phyloP scores from a whole-genome alignment of 1,284 basidiomycete species.

The Cutaneotrichosporon cyanovorans region DNA sequence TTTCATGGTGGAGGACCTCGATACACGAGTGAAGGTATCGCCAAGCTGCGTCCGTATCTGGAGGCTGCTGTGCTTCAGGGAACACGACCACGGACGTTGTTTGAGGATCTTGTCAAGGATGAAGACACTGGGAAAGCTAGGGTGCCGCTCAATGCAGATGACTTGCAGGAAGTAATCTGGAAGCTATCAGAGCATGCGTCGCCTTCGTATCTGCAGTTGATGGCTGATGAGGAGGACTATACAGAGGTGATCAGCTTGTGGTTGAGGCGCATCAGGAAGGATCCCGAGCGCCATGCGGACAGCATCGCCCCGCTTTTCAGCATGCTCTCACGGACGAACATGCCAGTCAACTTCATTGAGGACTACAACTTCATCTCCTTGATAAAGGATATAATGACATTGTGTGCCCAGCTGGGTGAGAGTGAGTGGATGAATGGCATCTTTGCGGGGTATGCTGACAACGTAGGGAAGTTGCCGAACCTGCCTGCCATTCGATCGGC shows the following conservation, averaged over 20 bases:
- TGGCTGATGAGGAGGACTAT: slow-evolving; percentile 28
- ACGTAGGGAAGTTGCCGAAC: background rate
- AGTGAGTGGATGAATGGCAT: too few species aligned
- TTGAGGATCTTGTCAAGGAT: too few species aligned
- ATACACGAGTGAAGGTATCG: too few species aligned
- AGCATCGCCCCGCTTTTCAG: slow-evolving; percentile 19
- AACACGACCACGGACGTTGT: too few species aligned
- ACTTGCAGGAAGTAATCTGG: slow-evolving; percentile 23
- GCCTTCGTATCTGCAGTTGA: slow-evolving; percentile 18
- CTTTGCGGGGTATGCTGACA: slow-evolving; percentile 4
- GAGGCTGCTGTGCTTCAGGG: too few species aligned
- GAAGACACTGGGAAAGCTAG: too few species aligned
- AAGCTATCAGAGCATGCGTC: slow-evolving; percentile 18
- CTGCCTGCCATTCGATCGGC: slow-evolving; percentile 9
- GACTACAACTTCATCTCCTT: slow-evolving; percentile 19
- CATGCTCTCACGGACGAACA: slow-evolving; percentile 31
- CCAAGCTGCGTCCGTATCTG: too few species aligned
- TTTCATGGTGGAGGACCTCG: too few species aligned
- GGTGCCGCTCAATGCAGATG: background rate
- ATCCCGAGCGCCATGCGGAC: slow-evolving; percentile 23
- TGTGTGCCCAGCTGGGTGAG: too few species aligned
- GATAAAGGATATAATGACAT: slow-evolving; percentile 14
- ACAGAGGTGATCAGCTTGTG: slow-evolving; percentile 12
- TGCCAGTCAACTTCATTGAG: slow-evolving; percentile 25
- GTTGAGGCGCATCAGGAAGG: background rate